Base-by-base conservation (phyloP, 2,329 filamentous ascomycete species). In the Zasmidium angulare region DNA sequence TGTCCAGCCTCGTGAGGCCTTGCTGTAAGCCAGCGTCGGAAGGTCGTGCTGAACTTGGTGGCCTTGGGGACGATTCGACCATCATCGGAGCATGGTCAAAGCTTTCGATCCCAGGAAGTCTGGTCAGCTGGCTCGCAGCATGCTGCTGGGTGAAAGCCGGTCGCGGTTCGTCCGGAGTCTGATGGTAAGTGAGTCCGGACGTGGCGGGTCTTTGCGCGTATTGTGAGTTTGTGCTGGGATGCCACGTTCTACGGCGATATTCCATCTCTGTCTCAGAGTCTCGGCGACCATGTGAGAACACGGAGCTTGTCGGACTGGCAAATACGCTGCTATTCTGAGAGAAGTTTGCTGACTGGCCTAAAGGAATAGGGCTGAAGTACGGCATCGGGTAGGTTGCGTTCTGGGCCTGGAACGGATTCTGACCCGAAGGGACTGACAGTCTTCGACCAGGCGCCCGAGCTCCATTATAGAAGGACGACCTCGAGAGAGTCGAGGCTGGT, bases 61-160 rank as follows among this genome's bases (percentile, higher is more conserved):
- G 69, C 23, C 68, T 59, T 29, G 66, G 63, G 52, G 60, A 65
- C 9, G 66, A 69, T 66, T 96, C 91, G 10, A 92, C 77, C 70
- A 89, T 84, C 90, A 95, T 93, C 23, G 86, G 88, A 22, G 90
- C 80, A 57, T 90, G 87, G 69, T 93, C 91, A 68, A 97, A 96
- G 17, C 91, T 96, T 72, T 96, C 91, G 65, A 97, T 97, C 14
- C 93, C 92, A 0, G 93, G 93, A 14, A 97, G 82, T 43, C 91
- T 86, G 14, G 91, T 79, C 3, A 82, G 84, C 66, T 88, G 86
- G 53, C 76, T 70, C 74, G 80, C 73, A 76, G 85, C 65, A 74
- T 84, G 71, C 75, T 84, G 72, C 70, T 82, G 71, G 59, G 82
- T 70, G 77, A 84, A 75, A 69, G 84, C 69, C 72, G 85, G 72